Percentiles rank a stretch among this genome's conserved stretches.
Evolutionary conservation across 139 green algal species (phyloP).

Genomic region (Deuterostichococcus epilithicus): DNA sequence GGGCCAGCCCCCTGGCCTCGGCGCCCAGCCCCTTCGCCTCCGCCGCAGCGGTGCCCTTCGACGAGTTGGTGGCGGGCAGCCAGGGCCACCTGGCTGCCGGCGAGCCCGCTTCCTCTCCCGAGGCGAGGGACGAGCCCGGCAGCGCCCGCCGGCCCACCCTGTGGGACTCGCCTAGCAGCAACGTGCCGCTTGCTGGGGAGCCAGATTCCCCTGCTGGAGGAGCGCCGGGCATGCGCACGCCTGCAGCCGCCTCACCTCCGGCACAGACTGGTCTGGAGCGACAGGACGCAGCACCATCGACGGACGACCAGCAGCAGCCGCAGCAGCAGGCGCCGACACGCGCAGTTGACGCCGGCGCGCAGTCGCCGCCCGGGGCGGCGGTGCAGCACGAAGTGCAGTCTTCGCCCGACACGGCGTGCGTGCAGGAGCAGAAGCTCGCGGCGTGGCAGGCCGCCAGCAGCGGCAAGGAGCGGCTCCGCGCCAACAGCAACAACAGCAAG

Average conservation of each 20-base stretch:
- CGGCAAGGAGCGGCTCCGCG: not conserved
- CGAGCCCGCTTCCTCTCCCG: not conserved
- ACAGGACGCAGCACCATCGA: no score
- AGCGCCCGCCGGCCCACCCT: not conserved
- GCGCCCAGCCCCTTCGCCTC: not conserved
- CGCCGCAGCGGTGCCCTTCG: not conserved
- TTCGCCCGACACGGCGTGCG: not conserved
- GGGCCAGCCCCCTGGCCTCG: not conserved
- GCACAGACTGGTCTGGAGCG: no score
- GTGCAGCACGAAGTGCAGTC: not conserved
- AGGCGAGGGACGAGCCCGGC: no score
- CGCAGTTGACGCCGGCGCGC: not conserved
- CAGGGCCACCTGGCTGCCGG: not conserved
- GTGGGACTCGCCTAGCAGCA: not conserved
- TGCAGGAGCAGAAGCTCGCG: not conserved
- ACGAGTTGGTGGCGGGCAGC: not conserved
- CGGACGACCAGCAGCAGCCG: no score
- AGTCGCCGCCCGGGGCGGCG: not conserved
- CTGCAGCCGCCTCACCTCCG: no score
- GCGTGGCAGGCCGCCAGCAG: not conserved
- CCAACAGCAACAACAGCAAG: not conserved
- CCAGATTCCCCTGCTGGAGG: not conserved
- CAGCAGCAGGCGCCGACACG: no score
- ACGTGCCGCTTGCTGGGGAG: not conserved
- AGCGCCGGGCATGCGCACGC: no score